Evolutionary conservation across 2,329 filamentous ascomycete genomes (phyloP).

Genomic region (Trichoderma afroharzianum): DNA sequence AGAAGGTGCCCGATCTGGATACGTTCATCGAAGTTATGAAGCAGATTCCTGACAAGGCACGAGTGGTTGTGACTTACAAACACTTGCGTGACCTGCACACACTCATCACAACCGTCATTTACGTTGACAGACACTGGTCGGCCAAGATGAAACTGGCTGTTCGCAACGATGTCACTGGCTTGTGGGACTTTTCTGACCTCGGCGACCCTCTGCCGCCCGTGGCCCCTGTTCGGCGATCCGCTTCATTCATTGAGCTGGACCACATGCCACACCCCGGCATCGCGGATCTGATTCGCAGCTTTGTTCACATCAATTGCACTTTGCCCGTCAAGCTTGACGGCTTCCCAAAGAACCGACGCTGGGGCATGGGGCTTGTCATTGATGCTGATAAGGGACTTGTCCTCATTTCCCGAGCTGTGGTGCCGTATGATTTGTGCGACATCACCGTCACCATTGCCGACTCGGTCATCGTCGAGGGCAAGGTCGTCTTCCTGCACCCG

Average conservation of each 20-base stretch:
- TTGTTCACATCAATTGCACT: slow-evolving; percentile 86
- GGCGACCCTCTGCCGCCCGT: slow-evolving; percentile 74
- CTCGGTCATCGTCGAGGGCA: slow-evolving; percentile 89
- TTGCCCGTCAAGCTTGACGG: slow-evolving; percentile 97
- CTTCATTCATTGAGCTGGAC: slow-evolving; percentile 87
- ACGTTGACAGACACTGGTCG: slow-evolving; percentile 93
- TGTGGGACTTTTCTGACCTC: slow-evolving; percentile 93
- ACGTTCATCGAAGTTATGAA: slow-evolving; percentile 91
- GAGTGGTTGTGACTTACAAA: slow-evolving; percentile 93
- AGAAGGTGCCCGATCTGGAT: slow-evolving; percentile 81
- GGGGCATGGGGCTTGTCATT: slow-evolving; percentile 94
- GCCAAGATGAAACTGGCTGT: slow-evolving; percentile 90
- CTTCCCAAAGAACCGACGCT: slow-evolving; percentile 92
- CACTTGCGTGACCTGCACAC: slow-evolving; percentile 94
- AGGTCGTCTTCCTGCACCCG: slow-evolving; percentile 93
- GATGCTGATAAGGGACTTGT: slow-evolving; percentile 95
- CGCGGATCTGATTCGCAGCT: slow-evolving; percentile 90
- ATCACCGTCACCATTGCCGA: slow-evolving; percentile 95
- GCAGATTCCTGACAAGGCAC: slow-evolving; percentile 72
- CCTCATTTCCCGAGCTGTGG: slow-evolving; percentile 86
- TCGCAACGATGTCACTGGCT: slow-evolving; percentile 81
- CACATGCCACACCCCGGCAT: slow-evolving; percentile 84
- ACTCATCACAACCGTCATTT: slow-evolving; percentile 85
- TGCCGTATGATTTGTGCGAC: slow-evolving; percentile 95
- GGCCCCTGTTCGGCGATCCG: slow-evolving; percentile 68